These are phyloP conservation scores for Gardenia jasminoides DNA, from an alignment of 257 asterid genomes.

Conservation along the genomic window DNA sequence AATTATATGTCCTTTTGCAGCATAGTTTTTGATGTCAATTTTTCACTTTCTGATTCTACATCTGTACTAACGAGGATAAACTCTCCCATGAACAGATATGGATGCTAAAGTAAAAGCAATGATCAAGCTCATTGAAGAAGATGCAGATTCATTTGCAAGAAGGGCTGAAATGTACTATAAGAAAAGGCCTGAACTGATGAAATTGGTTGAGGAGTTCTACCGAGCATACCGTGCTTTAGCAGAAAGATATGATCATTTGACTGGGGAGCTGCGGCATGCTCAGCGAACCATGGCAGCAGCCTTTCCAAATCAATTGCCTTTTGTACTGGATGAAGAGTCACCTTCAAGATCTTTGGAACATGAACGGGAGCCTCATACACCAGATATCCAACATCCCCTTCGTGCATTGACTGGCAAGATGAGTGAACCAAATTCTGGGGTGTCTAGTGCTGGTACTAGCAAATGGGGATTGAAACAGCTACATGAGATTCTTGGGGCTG, in stretches of 20 bases:
- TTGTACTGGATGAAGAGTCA: constrained; percentile 54
- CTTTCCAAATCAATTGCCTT: constrained; percentile 77
- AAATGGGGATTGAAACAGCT: constrained; percentile 54
- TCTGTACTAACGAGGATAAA: neutral
- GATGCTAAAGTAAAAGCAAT: constrained; percentile 81
- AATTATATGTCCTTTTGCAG: neutral
- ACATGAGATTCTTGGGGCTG: constrained; percentile 51
- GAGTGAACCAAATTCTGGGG: constrained; percentile 28
- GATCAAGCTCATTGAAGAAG: constrained; percentile 95
- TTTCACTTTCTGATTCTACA: neutral
- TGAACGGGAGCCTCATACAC: constrained; percentile 44
- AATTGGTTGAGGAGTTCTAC: constrained; percentile 88
- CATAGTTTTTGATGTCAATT: neutral
- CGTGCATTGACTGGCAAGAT: constrained; percentile 37
- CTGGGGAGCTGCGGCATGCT: constrained; percentile 89
- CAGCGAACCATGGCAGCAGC: constrained; percentile 74
- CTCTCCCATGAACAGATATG: constrained; percentile 60
- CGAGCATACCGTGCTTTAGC: constrained; percentile 95
- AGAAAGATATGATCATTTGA: constrained; percentile 80
- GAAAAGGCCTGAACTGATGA: constrained; percentile 92
- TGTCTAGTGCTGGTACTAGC: constrained; percentile 26
- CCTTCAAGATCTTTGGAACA: constrained; percentile 42
- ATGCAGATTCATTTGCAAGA: constrained; percentile 93
- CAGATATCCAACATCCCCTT: constrained; percentile 36
- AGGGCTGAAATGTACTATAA: constrained; percentile 95